These are phyloP conservation scores for Fusarium liriodendri DNA, from an alignment of 2,329 filamentous ascomycete species.

Conservation along the genomic window DNA sequence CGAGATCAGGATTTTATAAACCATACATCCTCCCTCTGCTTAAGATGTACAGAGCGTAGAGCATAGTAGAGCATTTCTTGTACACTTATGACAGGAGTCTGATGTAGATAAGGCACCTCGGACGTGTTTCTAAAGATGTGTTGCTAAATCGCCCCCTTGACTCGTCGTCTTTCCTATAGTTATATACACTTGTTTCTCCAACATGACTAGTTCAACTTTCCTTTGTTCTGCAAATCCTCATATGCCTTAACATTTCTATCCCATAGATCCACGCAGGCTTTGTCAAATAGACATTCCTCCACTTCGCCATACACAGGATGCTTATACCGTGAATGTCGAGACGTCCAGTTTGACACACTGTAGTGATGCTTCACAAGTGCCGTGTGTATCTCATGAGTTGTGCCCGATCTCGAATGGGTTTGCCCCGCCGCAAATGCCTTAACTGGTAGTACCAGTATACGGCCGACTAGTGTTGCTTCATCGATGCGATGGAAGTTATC, in stretches of 20 bases:
- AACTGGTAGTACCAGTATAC: constrained; percentile 1
- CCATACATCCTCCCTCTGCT: too few species aligned
- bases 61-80: too few species aligned
- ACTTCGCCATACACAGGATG: constrained; percentile 6
- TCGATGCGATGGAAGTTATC: constrained; percentile 1
- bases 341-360: constrained; percentile 1
- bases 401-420: background rate
- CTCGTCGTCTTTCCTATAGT: background rate
- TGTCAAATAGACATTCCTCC: constrained; percentile 45
- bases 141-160: too few species aligned
- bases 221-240: background rate
- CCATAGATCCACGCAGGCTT: background rate
- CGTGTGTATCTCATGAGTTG: background rate
- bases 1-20: too few species aligned
- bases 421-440: constrained; percentile 4
- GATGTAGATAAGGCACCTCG: too few species aligned
- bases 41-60: too few species aligned
- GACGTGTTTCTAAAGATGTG: too few species aligned
- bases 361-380: constrained; percentile 9
- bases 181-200: background rate
- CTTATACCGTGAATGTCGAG: background rate
- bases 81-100: too few species aligned
- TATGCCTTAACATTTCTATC: background rate
- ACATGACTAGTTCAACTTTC: background rate
- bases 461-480: background rate